A percentile compares a stretch with the other conserved stretches of the same genome.
Conservation (phyloP, 2,329 filamentous ascomycete species). For the Lachnellula subtilissima region DNA sequence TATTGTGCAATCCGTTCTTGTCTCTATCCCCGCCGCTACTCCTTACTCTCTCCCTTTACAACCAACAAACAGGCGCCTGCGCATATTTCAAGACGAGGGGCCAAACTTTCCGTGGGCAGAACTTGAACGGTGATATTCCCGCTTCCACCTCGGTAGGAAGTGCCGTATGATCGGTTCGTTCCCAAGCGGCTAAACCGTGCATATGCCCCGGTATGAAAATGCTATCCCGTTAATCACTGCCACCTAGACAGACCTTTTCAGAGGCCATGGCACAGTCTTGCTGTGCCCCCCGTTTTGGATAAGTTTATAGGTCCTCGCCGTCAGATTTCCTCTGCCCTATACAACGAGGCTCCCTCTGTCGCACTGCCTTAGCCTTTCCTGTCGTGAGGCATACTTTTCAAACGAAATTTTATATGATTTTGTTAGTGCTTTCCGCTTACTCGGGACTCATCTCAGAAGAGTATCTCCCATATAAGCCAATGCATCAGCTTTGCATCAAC, state of each 20-base stretch:
- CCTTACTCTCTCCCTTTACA: neutral
- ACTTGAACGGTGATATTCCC: neutral
- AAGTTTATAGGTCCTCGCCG: constrained; percentile 19
- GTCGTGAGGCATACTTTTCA: constrained; percentile 16
- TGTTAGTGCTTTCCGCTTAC: constrained; percentile 5
- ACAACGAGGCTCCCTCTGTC: constrained; percentile 4
- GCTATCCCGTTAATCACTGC: constrained; percentile 11
- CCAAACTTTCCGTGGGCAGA: neutral
- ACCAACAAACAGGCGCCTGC: constrained; percentile 11
- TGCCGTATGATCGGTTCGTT: neutral
- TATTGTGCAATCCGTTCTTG: neutral
- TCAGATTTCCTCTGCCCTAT: constrained; percentile 15
- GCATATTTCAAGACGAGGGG: constrained; percentile 5
- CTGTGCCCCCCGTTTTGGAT: constrained; percentile 19
- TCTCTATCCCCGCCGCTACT: neutral
- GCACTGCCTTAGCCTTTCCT: constrained; percentile 6
- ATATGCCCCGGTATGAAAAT: neutral
- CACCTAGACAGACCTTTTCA: constrained; percentile 13
- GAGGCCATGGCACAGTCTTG: constrained; percentile 17
- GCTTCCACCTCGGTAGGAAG: neutral
- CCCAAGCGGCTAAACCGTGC: constrained; percentile 10
- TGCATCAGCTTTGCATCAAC: neutral
- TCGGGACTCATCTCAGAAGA: constrained; percentile 5
- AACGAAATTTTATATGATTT: constrained; percentile 12
- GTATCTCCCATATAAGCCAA: neutral